Evolutionary conservation across 805 yeast genomes (phyloP), one percentile per base, ranked within the genome.

Genomic region (Groenewaldozyma salmanticensis): DNA sequence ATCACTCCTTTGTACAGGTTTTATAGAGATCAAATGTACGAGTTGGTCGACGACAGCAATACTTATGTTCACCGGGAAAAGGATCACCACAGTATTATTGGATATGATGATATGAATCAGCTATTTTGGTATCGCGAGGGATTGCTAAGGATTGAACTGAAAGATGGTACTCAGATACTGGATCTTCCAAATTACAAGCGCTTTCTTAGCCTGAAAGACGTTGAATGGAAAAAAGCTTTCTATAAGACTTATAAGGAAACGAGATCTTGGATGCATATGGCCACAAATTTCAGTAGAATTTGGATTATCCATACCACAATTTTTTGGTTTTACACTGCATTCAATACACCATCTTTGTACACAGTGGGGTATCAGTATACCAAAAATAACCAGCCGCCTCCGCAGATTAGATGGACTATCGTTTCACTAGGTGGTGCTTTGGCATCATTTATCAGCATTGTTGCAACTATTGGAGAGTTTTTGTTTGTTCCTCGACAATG

Each of bases 251-350:
- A 77, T 56, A 58, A 80, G 58, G 99, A 92, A 70, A 76, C 81
- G 42, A 79, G 99, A 68, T 83, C 98, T 32, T 94, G 98, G 98
- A 77, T 92, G 65, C 99, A 92, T 68, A 64, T 90, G 65, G 66
- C 88, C 38, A 84, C 94, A 54, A 90, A 92, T 65, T 92, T 90
- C 71, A 90, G 87, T 71, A 90, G 99, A 76, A 87, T 92, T 57
- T 94, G 97, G 97, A 74, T 94, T 58, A 79, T 90, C 54, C 99
- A 92, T 65, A 74, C 80, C 50, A 75, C 88, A 46, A 60, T 86
- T 49, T 92, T 74, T 68, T 92, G 97, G 97, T 85, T 86, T 82
- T 92, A 88, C 66, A 74, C 79, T 57, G 87, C 96, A 33, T 92
- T 81, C 69, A 86, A 85, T 67, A 22, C 38, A n/a, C 37, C 42